Evolutionary conservation across 257 asterid genomes (phyloP).

Genomic region (Hygrophila difformis): DNA sequence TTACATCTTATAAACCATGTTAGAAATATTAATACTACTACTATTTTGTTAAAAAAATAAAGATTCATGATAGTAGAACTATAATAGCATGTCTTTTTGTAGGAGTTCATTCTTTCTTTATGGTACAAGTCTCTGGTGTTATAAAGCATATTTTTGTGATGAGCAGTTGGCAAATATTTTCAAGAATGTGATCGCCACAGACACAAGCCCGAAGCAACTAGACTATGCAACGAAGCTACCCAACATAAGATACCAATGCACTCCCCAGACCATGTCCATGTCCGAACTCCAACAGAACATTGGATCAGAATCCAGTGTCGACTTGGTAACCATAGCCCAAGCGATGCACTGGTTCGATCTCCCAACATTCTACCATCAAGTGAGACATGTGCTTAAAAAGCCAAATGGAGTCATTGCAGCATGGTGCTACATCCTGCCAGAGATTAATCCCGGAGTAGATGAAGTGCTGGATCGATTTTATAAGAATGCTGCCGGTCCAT

Average conservation of each 20-base stretch:
- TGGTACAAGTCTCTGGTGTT: neutral
- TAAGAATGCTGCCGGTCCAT: slow-evolving; percentile 21
- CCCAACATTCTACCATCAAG: slow-evolving; percentile 54
- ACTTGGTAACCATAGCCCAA: slow-evolving; percentile 49
- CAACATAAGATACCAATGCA: slow-evolving; percentile 40
- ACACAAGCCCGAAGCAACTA: slow-evolving; percentile 60
- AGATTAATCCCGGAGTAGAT: slow-evolving; percentile 35
- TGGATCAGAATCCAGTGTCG: slow-evolving; percentile 40
- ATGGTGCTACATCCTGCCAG: slow-evolving; percentile 58
- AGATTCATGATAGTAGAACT: too few relatives aligned
- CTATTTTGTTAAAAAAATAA: too few relatives aligned
- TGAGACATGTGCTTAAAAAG: slow-evolving; percentile 34
- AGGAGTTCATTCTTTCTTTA: neutral
- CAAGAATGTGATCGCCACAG: slow-evolving; percentile 35
- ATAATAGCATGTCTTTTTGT: too few relatives aligned
- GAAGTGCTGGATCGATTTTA: slow-evolving; percentile 26
- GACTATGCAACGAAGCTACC: slow-evolving; percentile 50
- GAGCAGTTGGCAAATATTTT: slow-evolving; percentile 45
- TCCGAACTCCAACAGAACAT: slow-evolving; percentile 34
- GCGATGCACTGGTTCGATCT: slow-evolving; percentile 86
- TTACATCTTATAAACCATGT: too few relatives aligned
- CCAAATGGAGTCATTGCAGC: slow-evolving; percentile 75
- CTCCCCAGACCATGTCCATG: slow-evolving; percentile 46
- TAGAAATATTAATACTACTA: too few relatives aligned
- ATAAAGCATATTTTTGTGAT: neutral